Base-by-base conservation (phyloP, 2,329 filamentous ascomycete species). In the Fusarium tanahbumbuense region DNA sequence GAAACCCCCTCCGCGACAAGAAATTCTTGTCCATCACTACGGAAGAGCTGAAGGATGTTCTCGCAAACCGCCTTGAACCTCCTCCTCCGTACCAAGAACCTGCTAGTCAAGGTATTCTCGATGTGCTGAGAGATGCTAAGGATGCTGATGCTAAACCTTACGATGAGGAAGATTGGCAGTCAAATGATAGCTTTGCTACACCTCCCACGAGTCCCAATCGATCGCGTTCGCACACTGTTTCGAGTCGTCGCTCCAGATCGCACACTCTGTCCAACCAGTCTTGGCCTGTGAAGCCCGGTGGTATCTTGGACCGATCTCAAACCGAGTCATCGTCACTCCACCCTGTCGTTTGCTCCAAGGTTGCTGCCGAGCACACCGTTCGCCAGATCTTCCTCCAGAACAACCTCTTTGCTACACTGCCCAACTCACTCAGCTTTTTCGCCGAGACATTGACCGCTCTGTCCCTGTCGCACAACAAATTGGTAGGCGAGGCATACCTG, bases 1-100 rank as follows among this genome's bases (percentile, higher is more conserved):
- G 93, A n/a, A 99, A 99, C 75, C 96, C 96, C 1, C 83, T 99
- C 16, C 87, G 92, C 16, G 94, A 98, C 77, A 94, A 92, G 77
- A 97, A 94, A 77, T 93, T 96, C 72, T 84, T 94, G 16, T 91
- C 88, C 1, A 92, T 97, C 81, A 87, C 87, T 23, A 94, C 92
- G 0, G 92, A 93, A 16, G 92, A 96, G 56, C 83, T 98, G 67
- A 97, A 97, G 79, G 87, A 88, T 44, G 88, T 90, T 45, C 81
- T 98, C 45, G 86, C 87, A 22, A 86, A 86, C 37, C 88, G 93
- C 27, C 81, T 94, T 65, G 87, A 89, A 76, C 88, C 92, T 22
- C 76, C 86, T 62, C 80, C 82, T 3, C 78, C 81, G 0, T 82
- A 82, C 45, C 74, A 80, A 34, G 80, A 83, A 23, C 71, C 76